phyloP scores from a whole-genome alignment of 2,329 filamentous ascomycete species.

The Aspergillus sp. region DNA sequence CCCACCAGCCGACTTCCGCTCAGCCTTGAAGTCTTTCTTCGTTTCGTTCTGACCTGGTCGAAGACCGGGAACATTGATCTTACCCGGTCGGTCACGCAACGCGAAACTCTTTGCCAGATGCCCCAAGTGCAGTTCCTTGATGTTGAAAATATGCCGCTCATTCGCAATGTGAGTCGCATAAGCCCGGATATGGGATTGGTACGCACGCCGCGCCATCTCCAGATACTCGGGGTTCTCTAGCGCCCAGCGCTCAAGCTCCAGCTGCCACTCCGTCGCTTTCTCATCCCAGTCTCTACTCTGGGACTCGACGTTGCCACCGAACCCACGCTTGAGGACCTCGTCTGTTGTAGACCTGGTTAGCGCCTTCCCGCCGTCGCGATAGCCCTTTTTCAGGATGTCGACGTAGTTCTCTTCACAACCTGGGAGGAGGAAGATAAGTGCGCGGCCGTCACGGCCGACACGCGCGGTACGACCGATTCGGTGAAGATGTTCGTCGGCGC shows the following conservation, averaged over 20 bases:
- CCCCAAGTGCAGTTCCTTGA: constrained; percentile 84
- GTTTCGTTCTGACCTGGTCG: constrained; percentile 49
- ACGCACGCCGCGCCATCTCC: constrained; percentile 79
- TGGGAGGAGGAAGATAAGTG: constrained; percentile 84
- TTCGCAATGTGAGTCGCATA: constrained; percentile 90
- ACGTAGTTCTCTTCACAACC: constrained; percentile 93
- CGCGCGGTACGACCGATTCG: constrained; percentile 92
- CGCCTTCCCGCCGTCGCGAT: constrained; percentile 62
- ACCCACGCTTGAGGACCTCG: constrained; percentile 67
- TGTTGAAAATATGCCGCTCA: constrained; percentile 86
- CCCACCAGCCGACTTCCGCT: constrained; percentile 36
- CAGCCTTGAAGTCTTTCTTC: constrained; percentile 49
- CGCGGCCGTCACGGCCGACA: constrained; percentile 83
- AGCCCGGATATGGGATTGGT: constrained; percentile 87
- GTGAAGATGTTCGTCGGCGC: constrained; percentile 89
- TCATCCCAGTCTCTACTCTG: constrained; percentile 61
- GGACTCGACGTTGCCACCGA: constrained; percentile 47
- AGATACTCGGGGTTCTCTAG: constrained; percentile 66
- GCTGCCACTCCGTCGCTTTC: constrained; percentile 65
- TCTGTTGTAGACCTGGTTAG: constrained; percentile 64
- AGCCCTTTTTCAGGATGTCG: constrained; percentile 69
- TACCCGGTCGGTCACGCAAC: constrained; percentile 80
- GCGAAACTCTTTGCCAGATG: constrained; percentile 94
- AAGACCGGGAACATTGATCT: constrained; percentile 62
- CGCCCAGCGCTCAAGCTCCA: constrained; percentile 66